These are phyloP conservation scores for Arthrobotrys sphaeroides DNA, from an alignment of 2,329 filamentous ascomycete species.

Conservation along the genomic window DNA sequence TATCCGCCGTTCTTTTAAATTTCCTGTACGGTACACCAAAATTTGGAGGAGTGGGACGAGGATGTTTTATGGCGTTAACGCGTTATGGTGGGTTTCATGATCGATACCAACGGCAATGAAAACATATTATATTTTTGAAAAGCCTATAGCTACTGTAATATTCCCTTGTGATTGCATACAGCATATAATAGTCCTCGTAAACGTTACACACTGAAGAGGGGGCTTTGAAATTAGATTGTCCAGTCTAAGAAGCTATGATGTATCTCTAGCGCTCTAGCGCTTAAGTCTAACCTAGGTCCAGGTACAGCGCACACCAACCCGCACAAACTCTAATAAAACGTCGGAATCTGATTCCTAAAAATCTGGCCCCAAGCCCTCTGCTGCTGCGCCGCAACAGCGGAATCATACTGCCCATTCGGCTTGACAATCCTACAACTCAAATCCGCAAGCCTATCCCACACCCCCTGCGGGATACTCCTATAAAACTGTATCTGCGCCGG, in stretches of 20 bases:
- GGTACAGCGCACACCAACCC: background rate
- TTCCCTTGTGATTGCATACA: too few species aligned
- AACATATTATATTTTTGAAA: too few species aligned
- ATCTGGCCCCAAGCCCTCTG: constrained; percentile 20
- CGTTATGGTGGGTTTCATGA: constrained; percentile 32
- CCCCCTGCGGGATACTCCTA: constrained; percentile 20
- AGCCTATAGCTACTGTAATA: too few species aligned
- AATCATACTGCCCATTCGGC: constrained; percentile 23
- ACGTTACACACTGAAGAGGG: too few species aligned
- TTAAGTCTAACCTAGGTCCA: too few species aligned
- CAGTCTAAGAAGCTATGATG: too few species aligned
- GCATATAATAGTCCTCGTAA: too few species aligned
- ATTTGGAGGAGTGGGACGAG: background rate
- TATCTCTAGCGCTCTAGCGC: too few species aligned
- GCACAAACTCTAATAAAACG: constrained; percentile 6
- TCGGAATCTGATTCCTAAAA: constrained; percentile 21
- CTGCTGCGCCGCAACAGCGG: background rate
- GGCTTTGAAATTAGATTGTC: too few species aligned
- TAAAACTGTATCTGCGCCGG: constrained; percentile 27
- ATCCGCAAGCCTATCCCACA: constrained; percentile 31
- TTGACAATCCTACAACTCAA: constrained; percentile 22
- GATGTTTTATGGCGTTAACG: constrained; percentile 45
- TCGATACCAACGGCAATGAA: constrained; percentile 50
- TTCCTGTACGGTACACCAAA: constrained; percentile 3
- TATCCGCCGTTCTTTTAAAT: constrained; percentile 7